A percentile compares a stretch with the other conserved stretches of the same genome.
Conservation (phyloP, 1,284 basidiomycete species). For the Pseudozyma sp. region DNA sequence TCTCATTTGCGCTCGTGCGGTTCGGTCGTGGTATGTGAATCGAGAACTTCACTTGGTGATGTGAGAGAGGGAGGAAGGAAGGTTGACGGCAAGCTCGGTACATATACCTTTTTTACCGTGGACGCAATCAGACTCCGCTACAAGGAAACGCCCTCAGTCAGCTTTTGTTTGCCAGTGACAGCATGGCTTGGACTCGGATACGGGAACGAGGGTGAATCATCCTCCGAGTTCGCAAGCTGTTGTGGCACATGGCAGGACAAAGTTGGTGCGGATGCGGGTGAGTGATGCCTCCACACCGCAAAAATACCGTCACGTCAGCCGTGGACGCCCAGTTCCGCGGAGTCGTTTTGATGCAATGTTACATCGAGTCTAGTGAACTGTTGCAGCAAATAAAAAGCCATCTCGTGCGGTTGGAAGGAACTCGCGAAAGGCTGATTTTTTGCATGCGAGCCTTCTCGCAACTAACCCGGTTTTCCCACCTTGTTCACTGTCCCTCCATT, state of each 20-base stretch:
- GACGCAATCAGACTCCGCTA: too few relatives aligned
- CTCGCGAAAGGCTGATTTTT: neutral
- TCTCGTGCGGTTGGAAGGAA: constrained; percentile 43
- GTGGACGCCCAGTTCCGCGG: constrained; percentile 13
- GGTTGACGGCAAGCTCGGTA: neutral
- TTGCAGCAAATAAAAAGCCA: too few relatives aligned
- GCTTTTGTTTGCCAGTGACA: neutral
- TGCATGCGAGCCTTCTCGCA: too few relatives aligned
- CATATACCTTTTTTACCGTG: neutral
- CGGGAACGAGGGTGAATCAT: neutral
- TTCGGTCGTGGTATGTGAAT: neutral
- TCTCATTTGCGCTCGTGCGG: constrained; percentile 1
- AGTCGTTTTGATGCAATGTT: constrained; percentile 1
- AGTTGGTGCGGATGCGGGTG: neutral
- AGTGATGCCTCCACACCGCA: neutral
- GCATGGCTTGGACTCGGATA: neutral
- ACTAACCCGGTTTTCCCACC: neutral
- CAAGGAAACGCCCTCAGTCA: neutral
- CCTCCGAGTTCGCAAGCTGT: neutral
- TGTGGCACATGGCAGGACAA: too few relatives aligned
- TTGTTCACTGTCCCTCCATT: neutral
- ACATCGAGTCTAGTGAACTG: neutral
- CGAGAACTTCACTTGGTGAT: neutral
- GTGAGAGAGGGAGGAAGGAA: neutral
- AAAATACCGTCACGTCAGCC: constrained; percentile 7